A percentile compares a stretch with the other conserved stretches of the same genome.
These are phyloP conservation scores for Nakazawaea pomicola DNA, from an alignment of 805 yeast species.

Conservation along the genomic window DNA sequence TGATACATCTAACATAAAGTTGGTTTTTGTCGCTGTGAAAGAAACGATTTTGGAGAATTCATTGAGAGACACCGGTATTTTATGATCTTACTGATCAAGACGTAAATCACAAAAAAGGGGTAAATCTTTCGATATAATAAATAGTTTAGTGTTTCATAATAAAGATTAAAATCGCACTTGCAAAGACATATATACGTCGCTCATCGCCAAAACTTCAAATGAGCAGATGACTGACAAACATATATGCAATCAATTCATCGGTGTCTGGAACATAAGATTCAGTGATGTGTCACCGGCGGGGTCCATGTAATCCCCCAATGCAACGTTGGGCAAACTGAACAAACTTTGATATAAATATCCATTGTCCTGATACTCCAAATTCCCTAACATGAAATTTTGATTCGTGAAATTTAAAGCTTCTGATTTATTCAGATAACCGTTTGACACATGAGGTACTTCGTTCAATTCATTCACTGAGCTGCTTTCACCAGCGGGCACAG, in stretches of 20 bases:
- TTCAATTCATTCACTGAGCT: too few relatives aligned
- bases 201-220: too few relatives aligned
- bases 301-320: too few relatives aligned
- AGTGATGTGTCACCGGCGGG: background rate
- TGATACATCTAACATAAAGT: conserved; percentile 81
- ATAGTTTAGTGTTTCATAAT: too few relatives aligned
- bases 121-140: too few relatives aligned
- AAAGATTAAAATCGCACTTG: too few relatives aligned
- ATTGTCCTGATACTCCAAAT: conserved; percentile 1
- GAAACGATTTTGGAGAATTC: conserved; percentile 76
- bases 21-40: conserved; percentile 81
- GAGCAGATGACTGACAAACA: too few relatives aligned
- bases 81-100: conserved; percentile 24
- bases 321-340: background rate
- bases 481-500: too few relatives aligned
- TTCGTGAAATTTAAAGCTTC: too few relatives aligned
- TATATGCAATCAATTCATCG: too few relatives aligned
- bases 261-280: too few relatives aligned
- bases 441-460: background rate
- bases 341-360: background rate
- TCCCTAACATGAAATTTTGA: background rate
- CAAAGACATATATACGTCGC: too few relatives aligned
- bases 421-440: background rate
- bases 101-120: background rate
- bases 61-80: conserved; percentile 69